Base-by-base conservation (phyloP, 2,329 filamentous ascomycete species). In the Ciborinia camelliae region DNA sequence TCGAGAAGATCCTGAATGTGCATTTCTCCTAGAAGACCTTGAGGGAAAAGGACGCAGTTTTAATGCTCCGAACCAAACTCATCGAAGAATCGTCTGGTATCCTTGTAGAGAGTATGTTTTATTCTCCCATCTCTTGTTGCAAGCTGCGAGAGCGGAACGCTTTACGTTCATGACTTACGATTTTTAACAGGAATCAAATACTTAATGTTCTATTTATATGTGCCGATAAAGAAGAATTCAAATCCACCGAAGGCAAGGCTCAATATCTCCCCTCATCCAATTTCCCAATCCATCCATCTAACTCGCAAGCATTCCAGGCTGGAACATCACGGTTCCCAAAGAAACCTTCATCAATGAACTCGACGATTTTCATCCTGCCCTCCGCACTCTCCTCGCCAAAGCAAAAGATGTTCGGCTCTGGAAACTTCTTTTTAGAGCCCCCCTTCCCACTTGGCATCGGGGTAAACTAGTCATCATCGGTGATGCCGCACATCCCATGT, bases 401-500 rank as follows among this genome's bases (percentile, higher is more conserved):
- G 37, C 32, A 15, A 64, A 43, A 53, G 61, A 66, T 18, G 47
- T 64, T 2, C 47, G 63, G 47, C 57, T 64, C 2, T 64, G 61
- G 60, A 53, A 52, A 51, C 61, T 66, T 23, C 32, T 55, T 12
- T 62, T 30, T 14, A 41, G 64, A 45, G 77, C 0, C 77, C 81
- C 32, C 73, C 77, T 0, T 69, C 76, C 0, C 77, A 76, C 1
- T 6, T 90, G 86, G 84, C 77, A 79, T 0, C 80, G 82, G 2
- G 82, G 76, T 0, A 79, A 78, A 9, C 71, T 90, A n/a, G 85
- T 80, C 0, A 72, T 90, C 0, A 73, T 90, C 0, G 88, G 88
- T 0, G 88, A 90, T 71, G 86, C 88, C 0, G 87, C 86, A 0
- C 88, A 91, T 72, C 87, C 88, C 0, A 89, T 90, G 70, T 76